Conservation (phyloP, 495 filamentous ascomycete species). For the Aspergillus heteromorphus region DNA sequence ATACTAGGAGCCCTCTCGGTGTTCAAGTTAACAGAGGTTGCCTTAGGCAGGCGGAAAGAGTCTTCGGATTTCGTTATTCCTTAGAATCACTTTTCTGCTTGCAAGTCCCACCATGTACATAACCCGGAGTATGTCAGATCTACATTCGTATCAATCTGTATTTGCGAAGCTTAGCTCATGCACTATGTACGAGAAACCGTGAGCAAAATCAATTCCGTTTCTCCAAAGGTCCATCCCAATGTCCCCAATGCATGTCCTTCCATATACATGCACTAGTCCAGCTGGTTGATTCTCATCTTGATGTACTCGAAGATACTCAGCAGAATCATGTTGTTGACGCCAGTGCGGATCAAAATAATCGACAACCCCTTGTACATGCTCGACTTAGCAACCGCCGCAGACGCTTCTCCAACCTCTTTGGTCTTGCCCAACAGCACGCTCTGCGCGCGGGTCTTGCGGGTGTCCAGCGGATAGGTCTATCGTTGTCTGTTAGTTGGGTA, state of each 20-base stretch:
- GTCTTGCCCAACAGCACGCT: constrained; percentile 42
- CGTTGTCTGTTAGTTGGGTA: constrained; percentile 7
- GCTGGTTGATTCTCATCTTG: constrained; percentile 35
- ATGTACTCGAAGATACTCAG: constrained; percentile 44
- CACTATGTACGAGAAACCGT: constrained; percentile 21
- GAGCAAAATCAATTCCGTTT: background rate
- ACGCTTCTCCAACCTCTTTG: constrained; percentile 42
- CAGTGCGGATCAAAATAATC: constrained; percentile 42
- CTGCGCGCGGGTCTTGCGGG: constrained; percentile 45
- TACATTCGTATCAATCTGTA: constrained; percentile 19
- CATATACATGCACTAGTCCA: constrained; percentile 16
- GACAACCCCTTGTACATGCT: constrained; percentile 49
- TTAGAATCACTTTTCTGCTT: too few species aligned
- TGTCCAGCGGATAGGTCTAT: constrained; percentile 46
- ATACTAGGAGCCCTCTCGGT: too few species aligned
- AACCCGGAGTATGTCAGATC: background rate
- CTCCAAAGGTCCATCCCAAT: constrained; percentile 4
- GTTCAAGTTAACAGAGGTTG: too few species aligned
- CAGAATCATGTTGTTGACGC: constrained; percentile 46
- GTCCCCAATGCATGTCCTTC: background rate
- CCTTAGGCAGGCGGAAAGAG: background rate
- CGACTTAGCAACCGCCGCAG: constrained; percentile 38
- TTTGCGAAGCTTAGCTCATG: constrained; percentile 22
- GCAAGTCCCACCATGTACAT: too few species aligned
- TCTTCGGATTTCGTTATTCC: too few species aligned